Evolutionary conservation across 192 early-diverging fungal species (phyloP), one percentile per base, ranked within the genome.

Genomic region (Backusella morwellensis): DNA sequence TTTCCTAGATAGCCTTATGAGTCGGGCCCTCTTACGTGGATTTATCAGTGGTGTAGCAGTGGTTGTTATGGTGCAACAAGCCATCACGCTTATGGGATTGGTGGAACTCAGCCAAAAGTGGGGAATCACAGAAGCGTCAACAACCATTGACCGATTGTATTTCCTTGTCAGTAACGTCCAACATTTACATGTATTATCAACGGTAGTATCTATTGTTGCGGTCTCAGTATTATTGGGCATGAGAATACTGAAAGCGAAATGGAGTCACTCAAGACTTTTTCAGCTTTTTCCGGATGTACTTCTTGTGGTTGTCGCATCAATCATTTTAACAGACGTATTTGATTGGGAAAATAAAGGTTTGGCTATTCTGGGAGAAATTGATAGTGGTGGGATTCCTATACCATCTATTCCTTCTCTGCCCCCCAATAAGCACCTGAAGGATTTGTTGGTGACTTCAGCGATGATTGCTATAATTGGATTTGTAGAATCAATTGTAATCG

Each of bases 391-490:
- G n/a, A 82, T 91, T 40, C 85, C 85, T 36, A 67, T 90, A 17
- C 90, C 93, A 4, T 88, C 88, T 14, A 82, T 92, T 36, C 89
- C 96, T 11, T 81, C 88, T 34, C 70, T 85, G 4, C 89, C 94
- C 6, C 85, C 90, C 6, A 77, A 87, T 44, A 77, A 83, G 12
- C 86, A 87, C 54, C 73, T 96, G 52, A 91, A 90, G 67, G 88
- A 89, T 71, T 81, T 97, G 50, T 82, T 97, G 72, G 88, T 96
- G 19, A 94, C 94, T 6, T 89, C 95, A 3, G 93, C 95, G 66
- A 86, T 98, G 23, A 97, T 98, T 66, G 93, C 98, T 50, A 91
- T 98, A 81, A 93, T 99, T 77, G 98, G 98, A 3, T 97, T 99
- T 80, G 97, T 99, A n/a, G 98, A 99, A 85, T 95, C 95, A 21